Conservation (phyloP, 495 filamentous ascomycete genomes). For the Aspergillus cristatus region DNA sequence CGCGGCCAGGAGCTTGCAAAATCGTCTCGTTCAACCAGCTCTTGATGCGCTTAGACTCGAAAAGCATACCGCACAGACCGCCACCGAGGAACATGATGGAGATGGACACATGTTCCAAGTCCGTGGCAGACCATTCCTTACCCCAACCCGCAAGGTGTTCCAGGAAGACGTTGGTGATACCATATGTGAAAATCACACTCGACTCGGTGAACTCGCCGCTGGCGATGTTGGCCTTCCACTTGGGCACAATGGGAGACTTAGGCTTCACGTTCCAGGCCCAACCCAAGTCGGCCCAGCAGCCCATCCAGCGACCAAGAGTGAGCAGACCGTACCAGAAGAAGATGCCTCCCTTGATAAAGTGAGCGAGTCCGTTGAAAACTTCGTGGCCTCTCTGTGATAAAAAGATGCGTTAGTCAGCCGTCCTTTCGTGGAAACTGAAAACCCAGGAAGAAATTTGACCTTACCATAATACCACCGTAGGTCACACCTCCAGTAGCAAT, state of each 20-base stretch:
- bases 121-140: constrained; percentile 59
- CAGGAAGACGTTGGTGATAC: constrained; percentile 81
- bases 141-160: constrained; percentile 76
- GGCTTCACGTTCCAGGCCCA: constrained; percentile 96
- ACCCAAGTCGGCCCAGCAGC: constrained; percentile 81
- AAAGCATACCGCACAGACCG: constrained; percentile 90
- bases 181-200: constrained; percentile 80
- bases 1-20: constrained; percentile 26
- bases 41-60: constrained; percentile 68
- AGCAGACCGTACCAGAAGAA: constrained; percentile 93
- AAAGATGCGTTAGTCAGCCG: constrained; percentile 2
- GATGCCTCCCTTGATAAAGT: constrained; percentile 94
- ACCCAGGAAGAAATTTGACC: too few relatives aligned
- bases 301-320: constrained; percentile 83
- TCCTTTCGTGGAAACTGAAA: neutral
- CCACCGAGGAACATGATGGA: constrained; percentile 91
- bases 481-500: constrained; percentile 57
- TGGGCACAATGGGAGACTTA: constrained; percentile 43
- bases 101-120: constrained; percentile 90
- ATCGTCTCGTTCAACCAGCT: constrained; percentile 61
- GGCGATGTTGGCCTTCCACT: constrained; percentile 54
- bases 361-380: constrained; percentile 81
- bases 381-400: constrained; percentile 41
- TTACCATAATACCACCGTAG: constrained; percentile 63
- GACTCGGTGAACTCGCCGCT: constrained; percentile 86